These are phyloP conservation scores for Quercus tomentella DNA, from an alignment of 331 rosid genomes.

Conservation along the genomic window DNA sequence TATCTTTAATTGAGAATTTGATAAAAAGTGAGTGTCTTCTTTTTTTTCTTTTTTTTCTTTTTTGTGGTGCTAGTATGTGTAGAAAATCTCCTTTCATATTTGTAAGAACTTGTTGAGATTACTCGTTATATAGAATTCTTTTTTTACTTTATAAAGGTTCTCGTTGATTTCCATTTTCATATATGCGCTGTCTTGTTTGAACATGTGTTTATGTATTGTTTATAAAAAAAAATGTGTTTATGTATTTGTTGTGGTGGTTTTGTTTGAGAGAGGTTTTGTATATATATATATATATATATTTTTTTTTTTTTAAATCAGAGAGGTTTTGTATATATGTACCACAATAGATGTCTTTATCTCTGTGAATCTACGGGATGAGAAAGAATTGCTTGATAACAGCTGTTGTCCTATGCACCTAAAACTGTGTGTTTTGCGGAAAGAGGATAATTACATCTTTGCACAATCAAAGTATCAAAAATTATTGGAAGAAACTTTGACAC, in stretches of 20 bases:
- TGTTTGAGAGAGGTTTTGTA: no score
- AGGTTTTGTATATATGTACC: slow-evolving; percentile 4
- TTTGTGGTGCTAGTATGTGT: background rate
- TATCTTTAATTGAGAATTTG: background rate
- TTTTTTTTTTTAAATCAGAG: no score
- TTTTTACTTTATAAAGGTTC: no score
- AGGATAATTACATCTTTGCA: slow-evolving; percentile 88
- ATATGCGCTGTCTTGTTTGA: no score
- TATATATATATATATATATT: no score
- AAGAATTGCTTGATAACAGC: slow-evolving; percentile 73
- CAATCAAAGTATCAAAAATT: slow-evolving; percentile 73
- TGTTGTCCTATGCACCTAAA: slow-evolving; percentile 85
- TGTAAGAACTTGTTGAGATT: background rate
- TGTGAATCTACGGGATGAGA: slow-evolving; percentile 63
- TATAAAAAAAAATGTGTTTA: no score
- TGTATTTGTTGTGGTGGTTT: no score
- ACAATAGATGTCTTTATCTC: slow-evolving; percentile 10
- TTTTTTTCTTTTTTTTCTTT: no score
- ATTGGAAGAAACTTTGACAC: background rate
- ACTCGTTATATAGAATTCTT: background rate
- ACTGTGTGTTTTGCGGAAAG: slow-evolving; percentile 86
- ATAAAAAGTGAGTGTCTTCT: background rate
- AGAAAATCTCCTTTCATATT: background rate
- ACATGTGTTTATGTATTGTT: no score
- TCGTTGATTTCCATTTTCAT: background rate